Conservation (phyloP, 2,329 filamentous ascomycete species). For the Hypocreales sp. region DNA sequence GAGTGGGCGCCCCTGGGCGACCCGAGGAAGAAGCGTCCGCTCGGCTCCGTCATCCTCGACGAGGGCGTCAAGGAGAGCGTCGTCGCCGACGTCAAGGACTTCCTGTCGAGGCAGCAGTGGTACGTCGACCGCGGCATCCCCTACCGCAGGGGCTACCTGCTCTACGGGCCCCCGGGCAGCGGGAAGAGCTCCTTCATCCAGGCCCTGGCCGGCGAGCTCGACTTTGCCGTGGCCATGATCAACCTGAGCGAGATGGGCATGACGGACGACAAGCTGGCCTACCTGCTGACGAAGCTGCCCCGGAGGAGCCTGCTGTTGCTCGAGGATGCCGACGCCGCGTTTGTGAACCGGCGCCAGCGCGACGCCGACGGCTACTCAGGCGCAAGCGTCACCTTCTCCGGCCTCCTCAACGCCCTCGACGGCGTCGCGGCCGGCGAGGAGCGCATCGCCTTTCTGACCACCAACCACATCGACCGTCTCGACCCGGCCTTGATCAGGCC, state of each 20-base stretch:
- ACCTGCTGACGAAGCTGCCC: constrained; percentile 73
- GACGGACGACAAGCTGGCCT: constrained; percentile 78
- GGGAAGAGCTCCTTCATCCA: constrained; percentile 96
- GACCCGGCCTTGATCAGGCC: constrained; percentile 83
- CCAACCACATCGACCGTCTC: constrained; percentile 81
- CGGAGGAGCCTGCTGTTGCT: constrained; percentile 68
- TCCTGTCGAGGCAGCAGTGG: constrained; percentile 67
- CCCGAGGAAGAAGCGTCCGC: constrained; percentile 69
- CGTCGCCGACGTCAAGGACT: constrained; percentile 68
- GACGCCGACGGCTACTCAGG: constrained; percentile 75
- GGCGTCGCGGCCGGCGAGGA: constrained; percentile 93
- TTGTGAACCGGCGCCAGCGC: constrained; percentile 62
- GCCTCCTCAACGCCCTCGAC: constrained; percentile 71
- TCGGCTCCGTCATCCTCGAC: constrained; percentile 78
- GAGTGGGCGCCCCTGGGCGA: constrained; percentile 78
- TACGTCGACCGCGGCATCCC: constrained; percentile 91
- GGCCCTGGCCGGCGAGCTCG: constrained; percentile 78
- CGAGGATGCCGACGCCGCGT: constrained; percentile 86
- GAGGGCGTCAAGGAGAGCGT: constrained; percentile 70
- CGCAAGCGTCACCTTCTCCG: constrained; percentile 86
- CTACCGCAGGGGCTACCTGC: constrained; percentile 75
- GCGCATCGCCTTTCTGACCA: constrained; percentile 83
- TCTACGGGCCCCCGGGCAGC: constrained; percentile 79
- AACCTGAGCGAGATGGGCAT: constrained; percentile 82
- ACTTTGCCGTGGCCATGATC: constrained; percentile 84